These are phyloP conservation scores for Trametes cingulata DNA, from an alignment of 768 basidiomycete species.

Conservation along the genomic window DNA sequence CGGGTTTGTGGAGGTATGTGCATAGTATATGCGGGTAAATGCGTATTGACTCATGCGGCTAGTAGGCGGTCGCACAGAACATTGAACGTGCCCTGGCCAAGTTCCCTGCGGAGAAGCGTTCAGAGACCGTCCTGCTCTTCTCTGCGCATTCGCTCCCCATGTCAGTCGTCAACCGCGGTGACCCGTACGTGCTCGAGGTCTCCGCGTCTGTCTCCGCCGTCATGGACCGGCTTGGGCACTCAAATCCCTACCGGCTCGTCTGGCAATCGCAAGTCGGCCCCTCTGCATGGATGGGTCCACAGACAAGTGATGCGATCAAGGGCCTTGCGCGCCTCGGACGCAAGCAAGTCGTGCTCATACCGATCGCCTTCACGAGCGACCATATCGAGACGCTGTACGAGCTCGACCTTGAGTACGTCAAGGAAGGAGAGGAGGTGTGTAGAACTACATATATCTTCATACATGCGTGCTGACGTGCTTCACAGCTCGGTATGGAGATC, in stretches of 20 bases:
- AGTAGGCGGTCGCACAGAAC: conserved; percentile 86
- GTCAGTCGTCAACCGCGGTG: conserved; percentile 98
- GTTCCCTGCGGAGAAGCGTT: conserved; percentile 70
- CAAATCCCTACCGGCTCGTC: conserved; percentile 88
- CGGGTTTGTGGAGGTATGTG: conserved; percentile 87
- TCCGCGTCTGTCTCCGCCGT: conserved; percentile 92
- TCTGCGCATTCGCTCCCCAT: conserved; percentile 98
- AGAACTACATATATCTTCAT: background rate
- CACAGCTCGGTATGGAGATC: conserved; percentile 87
- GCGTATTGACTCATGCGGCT: background rate
- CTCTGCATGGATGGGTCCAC: conserved; percentile 97
- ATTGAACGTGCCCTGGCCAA: conserved; percentile 79
- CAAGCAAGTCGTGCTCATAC: conserved; percentile 81
- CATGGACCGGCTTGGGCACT: conserved; percentile 80
- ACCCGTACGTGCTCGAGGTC: conserved; percentile 95
- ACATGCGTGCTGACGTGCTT: conserved; percentile 5
- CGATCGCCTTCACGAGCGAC: conserved; percentile 98
- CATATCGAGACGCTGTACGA: conserved; percentile 99
- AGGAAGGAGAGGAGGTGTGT: conserved; percentile 86
- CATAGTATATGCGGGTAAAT: conserved; percentile 7
- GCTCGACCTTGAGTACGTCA: conserved; percentile 89
- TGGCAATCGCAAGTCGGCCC: conserved; percentile 99
- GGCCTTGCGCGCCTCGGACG: conserved; percentile 75
- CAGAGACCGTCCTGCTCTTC: conserved; percentile 83
- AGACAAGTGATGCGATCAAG: conserved; percentile 90